Evolutionary conservation across 306 rosid genomes (phyloP).

Genomic region (Prunus armeniaca): DNA sequence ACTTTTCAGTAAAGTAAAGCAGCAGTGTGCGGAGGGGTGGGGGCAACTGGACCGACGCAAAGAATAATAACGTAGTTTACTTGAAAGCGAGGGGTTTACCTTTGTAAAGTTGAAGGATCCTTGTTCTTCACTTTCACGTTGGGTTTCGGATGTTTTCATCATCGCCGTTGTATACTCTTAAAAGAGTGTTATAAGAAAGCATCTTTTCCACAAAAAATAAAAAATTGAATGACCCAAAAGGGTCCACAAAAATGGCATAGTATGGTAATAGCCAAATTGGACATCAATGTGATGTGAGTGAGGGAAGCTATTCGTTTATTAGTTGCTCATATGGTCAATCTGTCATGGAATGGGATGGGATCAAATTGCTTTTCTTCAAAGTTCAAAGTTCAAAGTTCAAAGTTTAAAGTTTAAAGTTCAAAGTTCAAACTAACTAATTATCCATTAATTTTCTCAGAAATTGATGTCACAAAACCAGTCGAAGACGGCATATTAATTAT

Average conservation of each 20-base stretch:
- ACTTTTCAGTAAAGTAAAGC: background rate
- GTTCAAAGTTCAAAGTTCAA: background rate
- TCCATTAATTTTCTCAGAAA: background rate
- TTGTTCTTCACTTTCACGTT: no score
- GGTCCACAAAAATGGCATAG: background rate
- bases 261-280: background rate
- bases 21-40: background rate
- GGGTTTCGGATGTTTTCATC: no score
- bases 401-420: no score
- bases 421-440: background rate
- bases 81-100: conserved; percentile 2
- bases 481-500: background rate
- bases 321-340: background rate
- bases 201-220: no score
- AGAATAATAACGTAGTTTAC: background rate
- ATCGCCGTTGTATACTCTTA: no score
- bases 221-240: background rate
- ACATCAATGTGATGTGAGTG: background rate
- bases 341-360: background rate
- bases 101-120: no score
- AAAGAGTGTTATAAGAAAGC: no score
- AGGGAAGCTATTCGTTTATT: background rate
- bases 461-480: background rate
- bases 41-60: background rate
- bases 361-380: background rate